Percentiles rank a stretch among this genome's conserved stretches.
Conservation (phyloP, 164 flowering plant species). For the Dillenia turbinata region DNA sequence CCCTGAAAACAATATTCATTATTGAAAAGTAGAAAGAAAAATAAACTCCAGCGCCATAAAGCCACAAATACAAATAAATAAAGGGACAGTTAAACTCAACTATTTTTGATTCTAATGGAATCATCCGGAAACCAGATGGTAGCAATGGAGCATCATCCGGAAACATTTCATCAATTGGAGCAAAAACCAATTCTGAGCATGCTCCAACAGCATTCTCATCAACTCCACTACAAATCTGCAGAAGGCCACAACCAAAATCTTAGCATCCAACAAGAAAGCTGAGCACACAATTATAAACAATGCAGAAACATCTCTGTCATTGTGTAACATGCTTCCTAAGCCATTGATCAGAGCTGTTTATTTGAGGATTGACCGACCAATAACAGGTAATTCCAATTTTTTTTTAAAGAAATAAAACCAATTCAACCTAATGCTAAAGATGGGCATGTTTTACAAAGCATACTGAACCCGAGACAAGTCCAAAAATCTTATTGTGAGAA, state of each 20-base stretch:
- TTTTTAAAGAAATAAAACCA: too few species aligned
- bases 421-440: too few species aligned
- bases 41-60: not conserved
- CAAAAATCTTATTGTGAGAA: too few species aligned
- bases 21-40: not conserved
- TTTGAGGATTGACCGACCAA: too few species aligned
- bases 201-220: conserved; percentile 90
- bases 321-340: too few species aligned
- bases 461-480: too few species aligned
- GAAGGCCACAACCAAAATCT: not conserved
- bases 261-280: not conserved
- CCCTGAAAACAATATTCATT: conserved; percentile 19
- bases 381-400: too few species aligned
- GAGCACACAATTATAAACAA: not conserved
- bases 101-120: conserved; percentile 73
- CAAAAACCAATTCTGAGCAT: conserved; percentile 88
- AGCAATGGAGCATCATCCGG: conserved; percentile 86
- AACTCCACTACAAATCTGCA: conserved; percentile 78
- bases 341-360: too few species aligned
- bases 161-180: conserved; percentile 93
- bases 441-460: too few species aligned
- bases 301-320: too few species aligned
- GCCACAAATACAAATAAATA: not conserved
- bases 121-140: conserved; percentile 90
- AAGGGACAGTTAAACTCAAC: conserved; percentile 41